Evolutionary conservation across 2,329 filamentous ascomycete species (phyloP), one percentile per base, ranked within the genome.

Genomic region (Aspergillus hiratsukae): DNA sequence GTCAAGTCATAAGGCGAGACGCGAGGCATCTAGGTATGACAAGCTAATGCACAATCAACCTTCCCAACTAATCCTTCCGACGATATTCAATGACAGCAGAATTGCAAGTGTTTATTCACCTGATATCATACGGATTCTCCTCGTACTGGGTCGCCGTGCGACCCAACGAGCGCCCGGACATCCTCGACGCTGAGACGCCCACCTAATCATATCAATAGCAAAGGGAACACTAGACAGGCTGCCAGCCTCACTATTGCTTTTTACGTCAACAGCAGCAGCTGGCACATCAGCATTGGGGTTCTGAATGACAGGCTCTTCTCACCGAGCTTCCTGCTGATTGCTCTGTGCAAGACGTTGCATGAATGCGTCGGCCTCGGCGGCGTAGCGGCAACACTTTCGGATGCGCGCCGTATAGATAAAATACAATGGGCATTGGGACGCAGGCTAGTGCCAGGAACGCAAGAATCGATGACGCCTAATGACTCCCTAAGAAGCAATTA

Each of bases 391-490:
- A 45, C 67, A 67, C 57, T 70, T 66, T 8, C 74, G 66, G 29
- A 76, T 71, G 19, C 53, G 52, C 7, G 8, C 73, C 74, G 55
- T 75, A 74, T 53, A 68, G 69, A 59, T 74, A 75, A 55, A 76
- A 73, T 8, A 76, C 58, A 53, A 76, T 72, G 1, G 73, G 74
- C 27, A 76, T 73, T 0, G 74, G 75, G 5, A 75, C 64, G 27
- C 74, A 76, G 1, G 68, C 68, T 4, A 78, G 59, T 0, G 76
- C 72, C 27, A 79, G 58, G 57, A 79, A 78, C 0, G 71, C 78
- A 0, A 75, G 75, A 21, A 80, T 68, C 21, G 70, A 74, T 7
- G 72, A 74, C 1, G 76, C 77, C 77, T 76, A 79, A 54, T 78
- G 74, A 17, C 78, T 75, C 1, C 77, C 41, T 45, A 7, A 17